Conservation (phyloP, 1,284 basidiomycete genomes). For the Boletus smithii region DNA sequence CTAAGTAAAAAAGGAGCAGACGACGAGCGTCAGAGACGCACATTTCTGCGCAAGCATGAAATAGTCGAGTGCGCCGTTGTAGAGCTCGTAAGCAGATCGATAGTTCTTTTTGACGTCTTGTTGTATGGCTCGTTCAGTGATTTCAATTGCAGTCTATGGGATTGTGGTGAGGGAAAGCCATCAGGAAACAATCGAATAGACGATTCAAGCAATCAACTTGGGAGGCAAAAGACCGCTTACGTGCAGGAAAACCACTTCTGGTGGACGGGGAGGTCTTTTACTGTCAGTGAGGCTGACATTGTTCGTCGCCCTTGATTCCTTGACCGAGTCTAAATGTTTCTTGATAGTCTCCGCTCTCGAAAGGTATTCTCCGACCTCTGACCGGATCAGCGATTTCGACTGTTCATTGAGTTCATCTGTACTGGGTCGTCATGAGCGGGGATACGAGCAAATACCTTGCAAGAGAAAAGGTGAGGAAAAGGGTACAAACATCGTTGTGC, state of each 20-base stretch:
- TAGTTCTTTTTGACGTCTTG: slow-evolving; percentile 92
- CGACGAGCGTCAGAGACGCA: slow-evolving; percentile 5
- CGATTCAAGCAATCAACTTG: background rate
- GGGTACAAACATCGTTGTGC: slow-evolving; percentile 51
- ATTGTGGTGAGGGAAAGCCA: background rate
- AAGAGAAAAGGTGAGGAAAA: slow-evolving; percentile 29
- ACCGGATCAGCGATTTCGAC: slow-evolving; percentile 81
- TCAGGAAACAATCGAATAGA: background rate
- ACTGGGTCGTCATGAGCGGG: slow-evolving; percentile 5
- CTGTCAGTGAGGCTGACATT: slow-evolving; percentile 16
- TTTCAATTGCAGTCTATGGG: slow-evolving; percentile 79
- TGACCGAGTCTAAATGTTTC: slow-evolving; percentile 52
- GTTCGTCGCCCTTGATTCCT: background rate
- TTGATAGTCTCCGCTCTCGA: slow-evolving; percentile 91
- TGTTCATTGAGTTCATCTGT: slow-evolving; percentile 39
- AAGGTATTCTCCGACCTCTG: slow-evolving; percentile 91
- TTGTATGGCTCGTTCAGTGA: slow-evolving; percentile 84
- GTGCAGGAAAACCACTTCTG: slow-evolving; percentile 17
- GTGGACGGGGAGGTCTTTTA: slow-evolving; percentile 10
- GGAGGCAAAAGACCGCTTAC: background rate
- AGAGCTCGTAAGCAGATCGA: slow-evolving; percentile 87
- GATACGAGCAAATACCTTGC: background rate
- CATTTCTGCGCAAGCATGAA: slow-evolving; percentile 83
- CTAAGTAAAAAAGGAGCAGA: background rate
- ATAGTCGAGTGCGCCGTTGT: slow-evolving; percentile 93